Conservation (phyloP, 169 alveolate species). For the Eimeria tenella region DNA sequence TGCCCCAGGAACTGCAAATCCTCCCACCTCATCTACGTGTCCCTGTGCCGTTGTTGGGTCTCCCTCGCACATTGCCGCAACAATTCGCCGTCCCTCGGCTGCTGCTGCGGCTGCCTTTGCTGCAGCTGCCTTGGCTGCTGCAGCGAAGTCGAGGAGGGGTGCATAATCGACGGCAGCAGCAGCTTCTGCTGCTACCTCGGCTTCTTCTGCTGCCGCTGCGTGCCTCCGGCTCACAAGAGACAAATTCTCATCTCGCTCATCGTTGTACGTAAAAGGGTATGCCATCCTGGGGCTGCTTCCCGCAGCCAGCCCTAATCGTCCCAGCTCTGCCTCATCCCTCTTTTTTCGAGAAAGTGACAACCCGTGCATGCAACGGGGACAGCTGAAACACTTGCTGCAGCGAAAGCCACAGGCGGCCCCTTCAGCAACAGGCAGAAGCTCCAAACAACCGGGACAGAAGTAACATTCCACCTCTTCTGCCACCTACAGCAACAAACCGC, state of each 20-base stretch:
- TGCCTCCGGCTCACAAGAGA: background rate
- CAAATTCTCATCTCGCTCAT: background rate
- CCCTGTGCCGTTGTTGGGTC: background rate
- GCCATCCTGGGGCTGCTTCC: background rate
- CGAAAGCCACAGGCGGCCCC: conserved; percentile 73
- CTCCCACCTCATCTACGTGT: background rate
- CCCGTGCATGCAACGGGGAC: conserved; percentile 64
- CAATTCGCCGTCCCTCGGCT: background rate
- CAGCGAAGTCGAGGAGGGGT: background rate
- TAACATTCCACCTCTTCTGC: conserved; percentile 59
- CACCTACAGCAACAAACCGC: conserved; percentile 9
- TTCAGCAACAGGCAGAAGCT: conserved; percentile 35
- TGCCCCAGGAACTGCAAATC: conserved; percentile 35
- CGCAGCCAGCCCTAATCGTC: background rate
- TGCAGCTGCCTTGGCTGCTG: background rate
- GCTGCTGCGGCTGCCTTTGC: background rate
- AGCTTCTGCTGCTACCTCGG: background rate
- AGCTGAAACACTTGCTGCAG: conserved; percentile 71
- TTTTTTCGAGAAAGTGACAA: background rate
- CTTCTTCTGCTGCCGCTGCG: background rate
- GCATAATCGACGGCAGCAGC: background rate
- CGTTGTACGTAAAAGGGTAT: background rate
- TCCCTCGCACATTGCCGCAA: conserved; percentile 6
- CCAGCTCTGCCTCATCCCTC: background rate
- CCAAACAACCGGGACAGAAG: conserved; percentile 62